phyloP scores from a whole-genome alignment of 1,139 yeast genomes.

The Candida sanyaensis region DNA sequence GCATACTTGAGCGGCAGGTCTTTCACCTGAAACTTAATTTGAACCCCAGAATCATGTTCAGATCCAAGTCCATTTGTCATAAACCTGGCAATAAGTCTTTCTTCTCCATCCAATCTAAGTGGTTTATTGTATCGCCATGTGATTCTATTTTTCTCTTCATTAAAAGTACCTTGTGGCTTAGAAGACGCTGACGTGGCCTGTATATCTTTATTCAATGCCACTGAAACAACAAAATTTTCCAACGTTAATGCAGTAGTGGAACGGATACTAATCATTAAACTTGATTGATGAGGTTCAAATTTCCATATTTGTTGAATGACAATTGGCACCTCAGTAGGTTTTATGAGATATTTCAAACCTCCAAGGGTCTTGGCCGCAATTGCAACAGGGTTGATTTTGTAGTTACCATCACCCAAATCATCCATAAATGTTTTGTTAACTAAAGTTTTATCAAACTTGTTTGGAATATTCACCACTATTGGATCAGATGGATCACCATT shows the following conservation, averaged over 20 bases:
- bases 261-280: constrained; percentile 74
- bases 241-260: constrained; percentile 48
- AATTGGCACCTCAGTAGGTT: constrained; percentile 62
- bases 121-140: constrained; percentile 75
- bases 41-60: constrained; percentile 72
- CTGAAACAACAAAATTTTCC: constrained; percentile 68
- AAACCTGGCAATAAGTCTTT: constrained; percentile 71
- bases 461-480: constrained; percentile 31
- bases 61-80: constrained; percentile 61
- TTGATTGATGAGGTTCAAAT: constrained; percentile 79
- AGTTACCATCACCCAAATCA: constrained; percentile 29
- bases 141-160: constrained; percentile 78
- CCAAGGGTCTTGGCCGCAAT: constrained; percentile 64
- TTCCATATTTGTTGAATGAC: constrained; percentile 84
- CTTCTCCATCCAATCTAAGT: constrained; percentile 48
- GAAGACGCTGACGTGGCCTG: constrained; percentile 75
- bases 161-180: constrained; percentile 88
- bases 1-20: constrained; percentile 30
- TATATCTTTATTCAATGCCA: constrained; percentile 45
- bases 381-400: constrained; percentile 33
- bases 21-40: constrained; percentile 54
- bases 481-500: constrained; percentile 18
- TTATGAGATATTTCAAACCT: constrained; percentile 65
- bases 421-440: constrained; percentile 47
- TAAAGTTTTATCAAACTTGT: constrained; percentile 34